Percentiles rank a stretch among this genome's conserved stretches.
phyloP scores from a whole-genome alignment of 1,139 yeast genomes.

The Scheffersomyces stambukii region DNA sequence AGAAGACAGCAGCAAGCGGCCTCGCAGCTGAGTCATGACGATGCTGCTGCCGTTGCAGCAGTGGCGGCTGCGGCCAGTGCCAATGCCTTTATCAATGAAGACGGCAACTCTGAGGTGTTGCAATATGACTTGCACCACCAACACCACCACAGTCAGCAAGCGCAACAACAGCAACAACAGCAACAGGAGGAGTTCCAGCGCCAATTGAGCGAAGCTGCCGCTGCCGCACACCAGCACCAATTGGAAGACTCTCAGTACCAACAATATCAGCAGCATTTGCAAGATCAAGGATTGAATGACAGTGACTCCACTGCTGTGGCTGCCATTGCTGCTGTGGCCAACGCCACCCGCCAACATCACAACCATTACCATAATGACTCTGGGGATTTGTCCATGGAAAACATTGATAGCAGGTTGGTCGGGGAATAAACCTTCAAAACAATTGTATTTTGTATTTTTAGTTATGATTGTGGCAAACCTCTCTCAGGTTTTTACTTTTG shows the following conservation, averaged over 20 bases:
- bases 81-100: slow-evolving; percentile 7
- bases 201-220: slow-evolving; percentile 36
- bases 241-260: slow-evolving; percentile 29
- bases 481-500: slow-evolving; percentile 1
- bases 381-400: slow-evolving; percentile 42
- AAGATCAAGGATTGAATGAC: slow-evolving; percentile 18
- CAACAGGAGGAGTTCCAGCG: slow-evolving; percentile 39
- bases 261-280: slow-evolving; percentile 20
- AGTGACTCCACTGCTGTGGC: slow-evolving; percentile 34
- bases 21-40: slow-evolving; percentile 2
- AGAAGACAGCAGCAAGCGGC: slow-evolving; percentile 9
- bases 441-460: slow-evolving; percentile 1
- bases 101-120: slow-evolving; percentile 1
- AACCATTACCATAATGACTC: slow-evolving; percentile 25
- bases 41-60: slow-evolving; percentile 12
- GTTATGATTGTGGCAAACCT: slow-evolving; percentile 1
- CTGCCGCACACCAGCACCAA: slow-evolving; percentile 30
- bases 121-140: slow-evolving; percentile 4
- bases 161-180: slow-evolving; percentile 12
- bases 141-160: slow-evolving; percentile 5
- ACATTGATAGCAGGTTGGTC: slow-evolving; percentile 45
- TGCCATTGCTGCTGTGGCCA: slow-evolving; percentile 43
- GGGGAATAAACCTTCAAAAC: slow-evolving; percentile 27
- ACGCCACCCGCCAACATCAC: slow-evolving; percentile 24
- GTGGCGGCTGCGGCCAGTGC: slow-evolving; percentile 14